Evolutionary conservation across 345 rosid genomes (phyloP).

Genomic region (Dipteronia sinensis): DNA sequence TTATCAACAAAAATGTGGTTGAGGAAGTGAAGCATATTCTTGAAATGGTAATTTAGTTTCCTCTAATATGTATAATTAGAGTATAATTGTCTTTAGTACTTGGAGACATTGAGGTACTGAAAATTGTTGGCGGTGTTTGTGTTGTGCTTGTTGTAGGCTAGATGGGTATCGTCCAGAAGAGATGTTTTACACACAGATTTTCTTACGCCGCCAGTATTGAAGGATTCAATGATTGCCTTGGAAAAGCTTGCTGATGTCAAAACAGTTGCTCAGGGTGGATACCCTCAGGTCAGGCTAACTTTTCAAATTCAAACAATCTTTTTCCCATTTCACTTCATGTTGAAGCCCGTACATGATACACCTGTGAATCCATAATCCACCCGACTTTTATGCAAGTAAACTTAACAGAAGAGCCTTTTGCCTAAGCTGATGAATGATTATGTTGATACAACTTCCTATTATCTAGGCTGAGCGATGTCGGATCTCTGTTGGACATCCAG

Average conservation of each 20-base stretch:
- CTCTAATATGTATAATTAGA: neutral
- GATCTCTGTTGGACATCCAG: slow-evolving; percentile 78
- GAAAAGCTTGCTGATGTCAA: slow-evolving; percentile 69
- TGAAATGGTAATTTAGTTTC: slow-evolving; percentile 56
- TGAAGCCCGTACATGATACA: too few species aligned
- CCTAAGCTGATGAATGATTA: neutral
- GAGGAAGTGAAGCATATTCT: slow-evolving; percentile 79
- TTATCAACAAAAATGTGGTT: slow-evolving; percentile 50
- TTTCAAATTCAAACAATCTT: neutral
- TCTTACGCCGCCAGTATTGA: slow-evolving; percentile 77
- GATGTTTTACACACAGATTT: slow-evolving; percentile 76
- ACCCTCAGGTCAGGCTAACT: slow-evolving; percentile 65
- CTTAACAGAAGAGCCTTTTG: too few species aligned
- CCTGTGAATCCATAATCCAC: too few species aligned
- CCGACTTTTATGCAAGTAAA: too few species aligned
- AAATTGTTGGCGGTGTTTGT: neutral
- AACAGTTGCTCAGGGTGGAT: slow-evolving; percentile 81
- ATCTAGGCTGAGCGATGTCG: slow-evolving; percentile 91
- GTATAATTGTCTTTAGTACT: neutral
- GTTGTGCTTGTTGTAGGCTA: slow-evolving; percentile 48
- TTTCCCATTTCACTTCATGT: too few species aligned
- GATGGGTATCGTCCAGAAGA: slow-evolving; percentile 64
- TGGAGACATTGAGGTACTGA: neutral
- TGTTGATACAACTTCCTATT: slow-evolving; percentile 21
- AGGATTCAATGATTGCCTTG: slow-evolving; percentile 61